Evolutionary conservation across 768 basidiomycete genomes (phyloP), one percentile per base, ranked within the genome.

Genomic region (Tricholoma hemisulphureum): DNA sequence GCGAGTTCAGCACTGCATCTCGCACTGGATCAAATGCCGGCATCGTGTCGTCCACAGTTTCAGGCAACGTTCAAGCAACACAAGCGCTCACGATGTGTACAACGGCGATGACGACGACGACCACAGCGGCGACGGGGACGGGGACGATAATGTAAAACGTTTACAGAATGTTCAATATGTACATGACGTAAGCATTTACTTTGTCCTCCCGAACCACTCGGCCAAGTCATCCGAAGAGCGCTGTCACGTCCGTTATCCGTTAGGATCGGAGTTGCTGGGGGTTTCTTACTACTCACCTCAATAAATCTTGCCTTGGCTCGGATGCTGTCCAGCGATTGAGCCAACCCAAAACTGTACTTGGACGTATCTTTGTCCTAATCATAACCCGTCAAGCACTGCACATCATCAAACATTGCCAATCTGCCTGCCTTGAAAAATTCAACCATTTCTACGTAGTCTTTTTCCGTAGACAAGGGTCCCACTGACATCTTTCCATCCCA

Each of bases 21-120:
- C 91, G 83, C 60, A 93, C 89, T 66, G 91, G 89, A 80, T 92
- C 91, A 80, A 91, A 91, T 57, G 83, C 83, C 64, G 89, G 86
- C 86, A 87, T 86, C 56, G 62, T 62, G 57, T 61, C 58, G n/a
- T n/a, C 52, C 55, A 64, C 61, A 58, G 58, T 50, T n/a, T n/a
- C n/a, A 63, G 61, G 53, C 51, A 61, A 56, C 48, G 59, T 58
- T 61, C 39, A 53, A 57, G 32, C 58, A 58, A 59, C 29, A 21
- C 54, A 61, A 11, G 56, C 46, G 13, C 26, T 26, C 46, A 48
- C 46, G 26, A 26, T 26, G 46, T 28, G n/a, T 16, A 48, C 46
- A 7, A 55, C 65, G 53, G 52, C 60, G 60, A 60, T 55, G 61
- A 61, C 62, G 63, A 67, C 63, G 58, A 60, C 59, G 56, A 43